Conservation (phyloP, 345 rosid species). For the Corymbia maculata region DNA sequence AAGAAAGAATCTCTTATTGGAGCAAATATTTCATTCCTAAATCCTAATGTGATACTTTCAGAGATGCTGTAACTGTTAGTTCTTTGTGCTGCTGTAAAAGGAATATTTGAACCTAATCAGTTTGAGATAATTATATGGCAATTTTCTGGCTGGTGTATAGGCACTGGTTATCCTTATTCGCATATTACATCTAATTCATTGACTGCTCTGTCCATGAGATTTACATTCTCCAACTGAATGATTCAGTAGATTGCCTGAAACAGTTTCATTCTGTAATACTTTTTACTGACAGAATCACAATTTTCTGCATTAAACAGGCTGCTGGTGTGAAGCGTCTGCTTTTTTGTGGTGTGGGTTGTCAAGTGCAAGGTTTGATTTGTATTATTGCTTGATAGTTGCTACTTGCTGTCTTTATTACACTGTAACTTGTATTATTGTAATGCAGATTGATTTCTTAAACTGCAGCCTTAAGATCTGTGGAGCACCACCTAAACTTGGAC, state of each 20-base stretch:
- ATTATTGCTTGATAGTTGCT: not conserved
- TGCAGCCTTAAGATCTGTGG: slow-evolving; percentile 98
- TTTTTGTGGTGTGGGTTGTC: slow-evolving; percentile 97
- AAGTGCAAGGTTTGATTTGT: slow-evolving; percentile 69
- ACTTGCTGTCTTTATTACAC: slow-evolving; percentile 13
- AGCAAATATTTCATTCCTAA: not conserved
- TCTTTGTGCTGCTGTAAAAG: not conserved
- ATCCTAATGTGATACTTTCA: not conserved
- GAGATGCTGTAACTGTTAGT: not conserved
- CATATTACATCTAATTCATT: not conserved
- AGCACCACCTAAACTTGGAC: slow-evolving; percentile 73
- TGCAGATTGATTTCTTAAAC: slow-evolving; percentile 85
- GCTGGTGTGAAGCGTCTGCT: slow-evolving; percentile 95
- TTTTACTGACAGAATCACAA: not conserved
- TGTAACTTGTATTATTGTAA: slow-evolving; percentile 63
- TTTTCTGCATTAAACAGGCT: slow-evolving; percentile 35
- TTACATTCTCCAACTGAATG: not conserved
- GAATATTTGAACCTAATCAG: not conserved
- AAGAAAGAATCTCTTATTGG: not conserved
- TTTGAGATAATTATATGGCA: not conserved
- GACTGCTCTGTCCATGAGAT: not conserved
- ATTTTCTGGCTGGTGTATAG: not conserved
- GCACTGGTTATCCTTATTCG: not conserved
- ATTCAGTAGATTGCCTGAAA: not conserved
- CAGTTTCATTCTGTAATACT: not conserved